Evolutionary conservation across 495 filamentous ascomycete genomes (phyloP).

Genomic region (Parmelia sp.): DNA sequence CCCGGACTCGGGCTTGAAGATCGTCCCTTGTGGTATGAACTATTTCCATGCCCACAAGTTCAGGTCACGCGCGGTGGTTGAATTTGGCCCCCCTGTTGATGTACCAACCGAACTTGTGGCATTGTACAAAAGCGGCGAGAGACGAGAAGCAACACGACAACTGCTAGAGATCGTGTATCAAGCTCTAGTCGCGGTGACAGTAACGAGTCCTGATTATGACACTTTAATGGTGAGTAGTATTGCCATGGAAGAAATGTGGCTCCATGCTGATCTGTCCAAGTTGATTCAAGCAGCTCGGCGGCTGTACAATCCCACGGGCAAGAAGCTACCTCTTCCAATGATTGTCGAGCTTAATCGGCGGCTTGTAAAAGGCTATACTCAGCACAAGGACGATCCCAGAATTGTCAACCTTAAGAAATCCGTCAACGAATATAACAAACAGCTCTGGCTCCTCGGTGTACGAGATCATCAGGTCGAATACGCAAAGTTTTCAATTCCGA

Average conservation of each 20-base stretch:
- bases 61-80: constrained; percentile 89
- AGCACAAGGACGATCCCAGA: constrained; percentile 85
- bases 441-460: constrained; percentile 76
- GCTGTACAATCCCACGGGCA: constrained; percentile 88
- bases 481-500: constrained; percentile 69
- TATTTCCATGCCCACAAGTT: constrained; percentile 99
- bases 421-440: constrained; percentile 81
- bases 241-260: background rate
- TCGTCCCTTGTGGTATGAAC: constrained; percentile 99
- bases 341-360: constrained; percentile 95
- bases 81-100: constrained; percentile 86
- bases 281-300: constrained; percentile 88
- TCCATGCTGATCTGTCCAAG: constrained; percentile 39
- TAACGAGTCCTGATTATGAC: constrained; percentile 91
- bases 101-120: constrained; percentile 76
- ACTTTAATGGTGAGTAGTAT: constrained; percentile 72
- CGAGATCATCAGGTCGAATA: constrained; percentile 96
- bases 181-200: constrained; percentile 79
- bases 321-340: constrained; percentile 87
- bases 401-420: constrained; percentile 72
- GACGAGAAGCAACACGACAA: constrained; percentile 74
- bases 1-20: constrained; percentile 86
- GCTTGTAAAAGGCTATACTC: constrained; percentile 83
- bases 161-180: constrained; percentile 83
- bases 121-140: constrained; percentile 72